Conservation (phyloP, 768 basidiomycete species). For the Hypholoma fasciculare region DNA sequence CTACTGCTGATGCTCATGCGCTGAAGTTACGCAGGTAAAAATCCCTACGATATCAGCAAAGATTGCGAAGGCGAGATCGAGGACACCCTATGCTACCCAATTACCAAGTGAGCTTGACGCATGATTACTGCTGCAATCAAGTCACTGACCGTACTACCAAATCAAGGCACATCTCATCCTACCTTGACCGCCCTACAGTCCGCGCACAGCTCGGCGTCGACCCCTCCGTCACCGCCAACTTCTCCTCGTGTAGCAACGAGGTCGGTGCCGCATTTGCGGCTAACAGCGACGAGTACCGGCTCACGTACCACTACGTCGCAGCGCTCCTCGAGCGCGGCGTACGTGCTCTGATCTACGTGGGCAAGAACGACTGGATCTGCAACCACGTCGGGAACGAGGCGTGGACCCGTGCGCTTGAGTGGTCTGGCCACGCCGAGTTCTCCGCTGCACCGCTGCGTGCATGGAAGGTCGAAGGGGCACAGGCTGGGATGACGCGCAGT, state of each 20-base stretch:
- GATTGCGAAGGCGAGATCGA: conserved; percentile 49
- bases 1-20: not conserved
- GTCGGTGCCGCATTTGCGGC: conserved; percentile 51
- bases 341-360: conserved; percentile 68
- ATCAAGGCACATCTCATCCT: conserved; percentile 49
- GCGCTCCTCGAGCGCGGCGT: conserved; percentile 77
- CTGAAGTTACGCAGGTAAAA: conserved; percentile 32
- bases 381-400: conserved; percentile 74
- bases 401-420: conserved; percentile 69
- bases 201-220: conserved; percentile 65
- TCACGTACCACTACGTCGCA: conserved; percentile 57
- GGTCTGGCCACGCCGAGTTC: conserved; percentile 60
- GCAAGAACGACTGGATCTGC: conserved; percentile 72
- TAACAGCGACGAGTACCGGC: conserved; percentile 41
- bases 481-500: conserved; percentile 34
- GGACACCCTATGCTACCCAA: conserved; percentile 59
- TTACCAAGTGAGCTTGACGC: conserved; percentile 31
- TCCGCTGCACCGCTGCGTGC: conserved; percentile 39
- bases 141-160: conserved; percentile 22
- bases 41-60: conserved; percentile 71
- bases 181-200: conserved; percentile 59
- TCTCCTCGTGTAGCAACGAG: conserved; percentile 30
- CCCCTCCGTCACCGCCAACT: conserved; percentile 33
- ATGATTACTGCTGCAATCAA: not conserved
- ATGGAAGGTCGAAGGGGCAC: conserved; percentile 56